A percentile compares a stretch with the other conserved stretches of the same genome.
These are phyloP conservation scores for Selaginella moellendorffii DNA, from an alignment of 75 land plant genomes.

Conservation along the genomic window DNA sequence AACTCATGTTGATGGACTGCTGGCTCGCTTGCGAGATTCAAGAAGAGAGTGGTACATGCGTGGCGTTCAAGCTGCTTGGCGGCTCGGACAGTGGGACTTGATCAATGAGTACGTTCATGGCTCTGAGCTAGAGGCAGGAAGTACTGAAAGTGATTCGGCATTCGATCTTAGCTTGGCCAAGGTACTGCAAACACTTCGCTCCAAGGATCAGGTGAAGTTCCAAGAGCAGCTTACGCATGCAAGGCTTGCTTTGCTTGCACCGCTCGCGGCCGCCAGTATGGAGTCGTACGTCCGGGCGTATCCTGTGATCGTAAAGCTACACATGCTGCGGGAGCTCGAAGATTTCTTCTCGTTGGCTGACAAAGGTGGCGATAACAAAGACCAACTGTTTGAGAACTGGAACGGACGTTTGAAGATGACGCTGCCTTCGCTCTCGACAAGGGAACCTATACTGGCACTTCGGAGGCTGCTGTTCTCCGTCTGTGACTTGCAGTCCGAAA, in stretches of 20 bases:
- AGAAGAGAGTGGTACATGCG: slow-evolving; percentile 88
- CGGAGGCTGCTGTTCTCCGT: slow-evolving; percentile 64
- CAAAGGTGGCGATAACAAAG: slow-evolving; percentile 16
- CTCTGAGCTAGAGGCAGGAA: slow-evolving; percentile 35
- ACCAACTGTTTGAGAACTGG: slow-evolving; percentile 50
- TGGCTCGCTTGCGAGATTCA: slow-evolving; percentile 57
- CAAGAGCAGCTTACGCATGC: slow-evolving; percentile 59
- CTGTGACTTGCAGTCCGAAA: slow-evolving; percentile 50
- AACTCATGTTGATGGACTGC: slow-evolving; percentile 87
- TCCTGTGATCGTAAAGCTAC: slow-evolving; percentile 87
- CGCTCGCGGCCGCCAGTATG: slow-evolving; percentile 98
- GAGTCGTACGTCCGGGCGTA: slow-evolving; percentile 96
- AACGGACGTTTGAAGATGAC: slow-evolving; percentile 65
- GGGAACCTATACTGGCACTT: slow-evolving; percentile 86
- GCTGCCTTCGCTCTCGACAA: slow-evolving; percentile 89
- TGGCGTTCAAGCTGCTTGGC: slow-evolving; percentile 98
- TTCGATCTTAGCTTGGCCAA: slow-evolving; percentile 90
- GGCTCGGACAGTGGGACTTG: slow-evolving; percentile 90
- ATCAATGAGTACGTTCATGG: slow-evolving; percentile 77
- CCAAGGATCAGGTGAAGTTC: slow-evolving; percentile 52
- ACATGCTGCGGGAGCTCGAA: slow-evolving; percentile 84
- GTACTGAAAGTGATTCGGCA: slow-evolving; percentile 44
- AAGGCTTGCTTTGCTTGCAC: slow-evolving; percentile 78
- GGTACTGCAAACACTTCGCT: slow-evolving; percentile 76
- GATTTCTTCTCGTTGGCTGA: slow-evolving; percentile 43